These are phyloP conservation scores for Aspergillus neoniger DNA, from an alignment of 2,329 filamentous ascomycete species.

Conservation along the genomic window DNA sequence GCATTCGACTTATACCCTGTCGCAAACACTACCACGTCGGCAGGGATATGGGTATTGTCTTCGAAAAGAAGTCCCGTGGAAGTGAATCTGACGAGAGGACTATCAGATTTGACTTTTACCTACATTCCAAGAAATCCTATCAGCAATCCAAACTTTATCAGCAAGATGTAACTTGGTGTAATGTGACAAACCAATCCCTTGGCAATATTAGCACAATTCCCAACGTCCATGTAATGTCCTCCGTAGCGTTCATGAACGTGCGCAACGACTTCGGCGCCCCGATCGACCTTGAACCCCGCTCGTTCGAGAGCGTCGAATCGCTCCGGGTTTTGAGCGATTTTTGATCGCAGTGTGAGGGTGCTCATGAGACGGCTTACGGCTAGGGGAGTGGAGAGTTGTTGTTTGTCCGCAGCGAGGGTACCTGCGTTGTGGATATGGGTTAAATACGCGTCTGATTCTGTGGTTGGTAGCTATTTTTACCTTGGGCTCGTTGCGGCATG, in stretches of 20 bases:
- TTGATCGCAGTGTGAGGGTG: slow-evolving; percentile 20
- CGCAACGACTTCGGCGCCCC: slow-evolving; percentile 38
- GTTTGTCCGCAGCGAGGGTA: slow-evolving; percentile 30
- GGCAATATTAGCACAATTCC: slow-evolving; percentile 44
- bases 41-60: slow-evolving; percentile 46
- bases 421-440: slow-evolving; percentile 24
- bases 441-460: no score
- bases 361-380: slow-evolving; percentile 1
- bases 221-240: slow-evolving; percentile 53
- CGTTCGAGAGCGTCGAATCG: slow-evolving; percentile 45
- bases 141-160: not conserved
- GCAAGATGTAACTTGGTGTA: no score
- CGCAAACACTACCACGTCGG: slow-evolving; percentile 51
- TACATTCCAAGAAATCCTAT: slow-evolving; percentile 12
- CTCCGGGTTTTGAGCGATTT: slow-evolving; percentile 36
- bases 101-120: slow-evolving; percentile 45
- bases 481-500: not conserved
- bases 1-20: slow-evolving; percentile 51
- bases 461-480: not conserved
- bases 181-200: not conserved
- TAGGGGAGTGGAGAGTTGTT: not conserved
- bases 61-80: slow-evolving; percentile 46
- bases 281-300: slow-evolving; percentile 47
- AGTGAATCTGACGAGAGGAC: slow-evolving; percentile 31
- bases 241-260: slow-evolving; percentile 48